Base-by-base conservation (phyloP, 768 basidiomycete genomes). In the Phaeolepiota aurea region DNA sequence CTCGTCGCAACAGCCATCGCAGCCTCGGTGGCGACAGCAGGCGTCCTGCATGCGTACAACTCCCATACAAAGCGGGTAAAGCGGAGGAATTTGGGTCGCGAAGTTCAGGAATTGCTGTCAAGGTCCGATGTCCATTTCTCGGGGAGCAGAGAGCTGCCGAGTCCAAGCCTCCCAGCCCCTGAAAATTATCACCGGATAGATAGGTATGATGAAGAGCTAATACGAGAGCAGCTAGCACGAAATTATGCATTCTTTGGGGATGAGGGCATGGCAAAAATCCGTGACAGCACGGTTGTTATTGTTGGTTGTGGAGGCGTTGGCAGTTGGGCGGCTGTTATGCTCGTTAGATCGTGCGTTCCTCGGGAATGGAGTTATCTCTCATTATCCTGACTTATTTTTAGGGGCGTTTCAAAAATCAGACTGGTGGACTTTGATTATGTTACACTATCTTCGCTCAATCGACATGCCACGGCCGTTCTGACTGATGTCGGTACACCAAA, bases 301-400 rank as follows among this genome's bases (percentile, higher is more conserved):
- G 82, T 99, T 2, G 96, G 96, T 4, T 90, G 92, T 48, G 96
- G 96, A 43, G 94, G 96, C 2, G 96, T 99, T 0, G 96, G 96
- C 0, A 92, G 88, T 54, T 94, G 91, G 88, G 87, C 82, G 25
- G 91, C 92, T 12, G 76, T 94, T 21, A 94, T 94, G 94, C 77
- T 91, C 19, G 82, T 79, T 33, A 67, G 92, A 56, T 92, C 90
- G 87, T 92, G 54, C 55, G 87, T 76, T 30, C 36, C 33, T 46
- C 1, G 13, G n/a, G 25, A 22, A 7, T 13, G 37, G 1, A 38
- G 9, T 14, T 22, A 11, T 12, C 15, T 35, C 23, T 20, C 36
- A 20, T 25, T 43, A 33, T 23, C 42, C 37, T 38, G 20, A 30
- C 21, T 15, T 20, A 30, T 22, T 25, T 18, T 50, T 12, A 87